Base-by-base conservation (phyloP, 306 rosid genomes). In the Psophocarpus tetragonolobus region DNA sequence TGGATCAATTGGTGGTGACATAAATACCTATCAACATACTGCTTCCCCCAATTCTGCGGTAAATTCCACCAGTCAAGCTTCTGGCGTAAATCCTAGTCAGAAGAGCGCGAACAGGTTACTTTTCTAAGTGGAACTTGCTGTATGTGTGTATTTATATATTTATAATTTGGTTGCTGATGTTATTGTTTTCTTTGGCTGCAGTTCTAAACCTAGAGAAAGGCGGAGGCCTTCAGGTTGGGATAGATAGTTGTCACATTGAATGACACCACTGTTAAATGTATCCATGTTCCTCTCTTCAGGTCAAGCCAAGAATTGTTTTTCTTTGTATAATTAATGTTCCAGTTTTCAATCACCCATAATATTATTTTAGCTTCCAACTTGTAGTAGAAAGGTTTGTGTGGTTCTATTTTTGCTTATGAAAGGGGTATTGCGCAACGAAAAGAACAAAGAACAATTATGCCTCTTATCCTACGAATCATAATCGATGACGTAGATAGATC, bases 221-320 rank as follows among this genome's bases (percentile, higher is more conserved):
- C 79, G 92, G 74, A 85, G 98, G 79, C 85, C 92, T 58, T 90
- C 98, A 12, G 97, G 98, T 66, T 94, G 97, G 98, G 98, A 94
- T 78, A 84, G 88, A 44, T 94, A 81, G 84, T 78, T 42, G 41
- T 64, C 80, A 65, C 42, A 47, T 73, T 80, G 73, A 69, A 71
- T 14, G 58, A 29, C 38, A n/a, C 75, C 71, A 41, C 58, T 54
- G 32, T 75, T 77, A 29, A 42, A 30, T 53, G 57, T 63, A 69
- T 65, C 81, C 74, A 81, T 71, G 61, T 58, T 39, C 48, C 62
- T 71, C 9, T 76, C 35, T 62, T 50, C 64, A 54, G 83, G 71
- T 66, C 68, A 67, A 75, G 57, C 54, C 71, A 68, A 86, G 68
- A 56, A 60, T 63, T 84, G 54, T 68, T 78, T 71, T 73, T 53